Conservation (phyloP, 257 asterid species). For the Solanum piurae region DNA sequence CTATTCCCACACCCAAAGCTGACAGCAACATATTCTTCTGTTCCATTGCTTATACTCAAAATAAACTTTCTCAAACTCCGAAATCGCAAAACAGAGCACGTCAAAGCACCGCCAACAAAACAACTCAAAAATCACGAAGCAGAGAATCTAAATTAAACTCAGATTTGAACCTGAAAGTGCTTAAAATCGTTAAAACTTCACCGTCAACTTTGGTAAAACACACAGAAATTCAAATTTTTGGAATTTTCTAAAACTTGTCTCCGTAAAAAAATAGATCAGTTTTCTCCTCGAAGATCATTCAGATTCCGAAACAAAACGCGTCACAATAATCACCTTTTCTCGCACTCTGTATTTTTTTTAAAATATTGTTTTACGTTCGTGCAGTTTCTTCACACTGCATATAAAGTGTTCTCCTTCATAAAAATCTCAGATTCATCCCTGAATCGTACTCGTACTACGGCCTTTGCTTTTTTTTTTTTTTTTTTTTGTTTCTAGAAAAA, state of each 20-base stretch:
- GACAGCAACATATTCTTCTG: slow-evolving; percentile 65
- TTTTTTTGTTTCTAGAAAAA: not conserved
- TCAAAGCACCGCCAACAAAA: not conserved
- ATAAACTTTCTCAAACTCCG: not conserved
- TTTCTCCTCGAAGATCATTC: not conserved
- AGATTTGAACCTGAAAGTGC: not conserved
- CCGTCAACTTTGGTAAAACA: not conserved
- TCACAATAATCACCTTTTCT: not conserved
- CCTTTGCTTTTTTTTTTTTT: not conserved
- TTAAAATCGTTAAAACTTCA: not conserved
- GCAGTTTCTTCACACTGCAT: not conserved
- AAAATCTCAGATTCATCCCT: not conserved
- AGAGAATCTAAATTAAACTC: not conserved
- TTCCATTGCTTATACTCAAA: slow-evolving; percentile 31
- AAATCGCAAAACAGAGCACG: not conserved
- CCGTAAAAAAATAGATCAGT: not conserved
- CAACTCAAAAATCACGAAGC: not conserved
- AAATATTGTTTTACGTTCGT: not conserved
- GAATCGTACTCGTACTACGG: not conserved
- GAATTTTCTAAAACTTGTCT: not conserved
- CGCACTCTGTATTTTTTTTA: not conserved
- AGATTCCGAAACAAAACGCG: not conserved
- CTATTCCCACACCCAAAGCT: slow-evolving; percentile 66
- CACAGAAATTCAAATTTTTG: not conserved
- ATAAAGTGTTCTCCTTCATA: not conserved